phyloP scores from a whole-genome alignment of 2,329 filamentous ascomycete genomes.

The Teratosphaeria pseudoeucalypti region DNA sequence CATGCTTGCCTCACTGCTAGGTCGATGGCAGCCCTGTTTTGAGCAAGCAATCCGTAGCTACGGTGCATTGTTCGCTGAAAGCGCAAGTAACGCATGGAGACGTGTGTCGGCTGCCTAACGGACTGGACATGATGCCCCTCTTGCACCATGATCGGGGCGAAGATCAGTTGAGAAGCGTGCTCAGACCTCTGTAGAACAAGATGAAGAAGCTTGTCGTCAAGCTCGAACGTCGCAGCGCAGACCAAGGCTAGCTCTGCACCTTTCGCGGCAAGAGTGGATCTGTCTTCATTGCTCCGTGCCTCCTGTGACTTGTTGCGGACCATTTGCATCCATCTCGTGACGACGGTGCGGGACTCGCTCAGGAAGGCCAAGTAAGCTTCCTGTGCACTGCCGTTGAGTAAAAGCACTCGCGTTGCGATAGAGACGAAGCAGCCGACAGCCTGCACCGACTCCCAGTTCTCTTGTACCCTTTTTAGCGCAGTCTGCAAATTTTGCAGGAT shows the following conservation, averaged over 20 bases:
- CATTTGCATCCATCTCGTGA: slow-evolving; percentile 39
- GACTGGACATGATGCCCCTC: slow-evolving; percentile 4
- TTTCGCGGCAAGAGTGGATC: slow-evolving; percentile 19
- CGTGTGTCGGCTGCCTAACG: background rate
- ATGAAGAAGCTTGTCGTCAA: slow-evolving; percentile 10
- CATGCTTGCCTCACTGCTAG: slow-evolving; percentile 27
- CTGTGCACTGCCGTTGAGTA: slow-evolving; percentile 3
- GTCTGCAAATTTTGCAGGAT: slow-evolving; percentile 6
- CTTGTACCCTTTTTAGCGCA: slow-evolving; percentile 12
- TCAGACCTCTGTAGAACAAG: slow-evolving; percentile 7
- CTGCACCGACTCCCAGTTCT: slow-evolving; percentile 20
- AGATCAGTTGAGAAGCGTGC: slow-evolving; percentile 11
- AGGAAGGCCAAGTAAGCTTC: slow-evolving; percentile 23
- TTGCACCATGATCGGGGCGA: slow-evolving; percentile 12
- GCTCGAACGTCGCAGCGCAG: slow-evolving; percentile 41
- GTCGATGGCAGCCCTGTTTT: slow-evolving; percentile 6
- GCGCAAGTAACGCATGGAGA: slow-evolving; percentile 1
- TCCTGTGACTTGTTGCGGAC: slow-evolving; percentile 38
- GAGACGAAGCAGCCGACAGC: slow-evolving; percentile 12
- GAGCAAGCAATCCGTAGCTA: slow-evolving; percentile 3
- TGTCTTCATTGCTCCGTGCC: slow-evolving; percentile 27
- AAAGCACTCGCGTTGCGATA: slow-evolving; percentile 13
- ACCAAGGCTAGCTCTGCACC: slow-evolving; percentile 47
- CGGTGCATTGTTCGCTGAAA: slow-evolving; percentile 11
- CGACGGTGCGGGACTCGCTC: slow-evolving; percentile 31